Percentiles rank a stretch among this genome's conserved stretches.
These are phyloP conservation scores for Helotiales sp. DNA, from an alignment of 2,329 filamentous ascomycete genomes.

Conservation along the genomic window DNA sequence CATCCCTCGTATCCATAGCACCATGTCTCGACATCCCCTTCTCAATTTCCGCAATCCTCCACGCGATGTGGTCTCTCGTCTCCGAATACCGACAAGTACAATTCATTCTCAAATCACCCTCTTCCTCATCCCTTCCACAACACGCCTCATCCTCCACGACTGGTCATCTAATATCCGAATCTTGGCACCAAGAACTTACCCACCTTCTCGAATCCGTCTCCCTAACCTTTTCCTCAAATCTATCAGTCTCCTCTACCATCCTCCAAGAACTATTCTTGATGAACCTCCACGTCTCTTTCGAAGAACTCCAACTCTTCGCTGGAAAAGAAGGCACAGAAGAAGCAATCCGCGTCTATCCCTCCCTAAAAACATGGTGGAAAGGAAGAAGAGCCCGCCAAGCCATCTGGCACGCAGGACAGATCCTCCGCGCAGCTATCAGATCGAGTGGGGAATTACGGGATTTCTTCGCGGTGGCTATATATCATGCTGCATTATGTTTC, in stretches of 20 bases:
- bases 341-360: constrained; percentile 5
- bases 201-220: not conserved
- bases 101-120: constrained; percentile 40
- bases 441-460: constrained; percentile 47
- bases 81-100: constrained; percentile 60
- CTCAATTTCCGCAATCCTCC: constrained; percentile 59
- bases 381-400: constrained; percentile 5
- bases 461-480: constrained; percentile 68
- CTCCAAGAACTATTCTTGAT: constrained; percentile 11
- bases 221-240: not conserved
- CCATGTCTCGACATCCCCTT: constrained; percentile 53
- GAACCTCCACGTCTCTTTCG: constrained; percentile 11
- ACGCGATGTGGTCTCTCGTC: constrained; percentile 65
- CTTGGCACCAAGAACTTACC: constrained; percentile 60
- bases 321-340: constrained; percentile 22
- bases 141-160: constrained; percentile 16
- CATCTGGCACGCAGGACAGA: constrained; percentile 24
- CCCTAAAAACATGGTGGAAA: not conserved
- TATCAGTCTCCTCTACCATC: not conserved
- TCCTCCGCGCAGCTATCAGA: not conserved
- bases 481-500: constrained; percentile 65
- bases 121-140: not conserved
- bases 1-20: constrained; percentile 21
- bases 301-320: constrained; percentile 21
- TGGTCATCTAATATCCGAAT: constrained; percentile 48